These are phyloP conservation scores for Scolecobasidium constrictum DNA, from an alignment of 2,329 filamentous ascomycete species.

Conservation along the genomic window DNA sequence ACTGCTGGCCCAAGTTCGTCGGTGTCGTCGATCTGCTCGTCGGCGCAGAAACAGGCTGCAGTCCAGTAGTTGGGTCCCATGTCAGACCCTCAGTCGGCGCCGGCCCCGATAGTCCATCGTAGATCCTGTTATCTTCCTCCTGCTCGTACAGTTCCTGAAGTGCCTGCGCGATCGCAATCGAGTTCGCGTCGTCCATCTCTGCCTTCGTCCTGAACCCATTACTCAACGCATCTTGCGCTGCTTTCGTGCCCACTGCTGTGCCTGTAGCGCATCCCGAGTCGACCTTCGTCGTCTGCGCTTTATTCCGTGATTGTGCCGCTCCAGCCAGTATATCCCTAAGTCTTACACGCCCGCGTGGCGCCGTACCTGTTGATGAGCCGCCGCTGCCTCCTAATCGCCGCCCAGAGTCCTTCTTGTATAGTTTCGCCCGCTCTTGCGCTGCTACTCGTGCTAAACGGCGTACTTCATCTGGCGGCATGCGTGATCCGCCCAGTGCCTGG, in stretches of 20 bases:
- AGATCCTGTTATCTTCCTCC: conserved; percentile 44
- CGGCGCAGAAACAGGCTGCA: conserved; percentile 17
- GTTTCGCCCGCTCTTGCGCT: conserved; percentile 56
- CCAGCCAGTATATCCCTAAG: conserved; percentile 4
- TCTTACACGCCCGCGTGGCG: neutral
- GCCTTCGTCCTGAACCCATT: conserved; percentile 75
- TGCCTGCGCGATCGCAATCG: conserved; percentile 74
- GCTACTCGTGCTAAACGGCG: conserved; percentile 62
- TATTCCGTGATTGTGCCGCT: neutral
- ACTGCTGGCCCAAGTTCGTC: conserved; percentile 11
- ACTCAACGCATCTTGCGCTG: conserved; percentile 43
- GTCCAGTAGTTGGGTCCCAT: conserved; percentile 15
- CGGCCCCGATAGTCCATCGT: conserved; percentile 28
- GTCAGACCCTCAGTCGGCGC: conserved; percentile 24
- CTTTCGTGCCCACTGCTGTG: conserved; percentile 50
- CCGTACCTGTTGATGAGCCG: neutral
- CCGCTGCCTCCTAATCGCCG: conserved; percentile 2
- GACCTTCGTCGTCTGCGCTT: neutral
- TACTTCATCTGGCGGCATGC: conserved; percentile 59
- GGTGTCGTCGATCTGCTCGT: conserved; percentile 13
- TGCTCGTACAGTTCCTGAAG: conserved; percentile 80
- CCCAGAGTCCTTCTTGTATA: conserved; percentile 26
- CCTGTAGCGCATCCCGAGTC: conserved; percentile 64
- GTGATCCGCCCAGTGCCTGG: conserved; percentile 52
- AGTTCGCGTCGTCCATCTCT: conserved; percentile 82